Conservation (phyloP, 805 yeast genomes). For the Saturnispora sanitii region DNA sequence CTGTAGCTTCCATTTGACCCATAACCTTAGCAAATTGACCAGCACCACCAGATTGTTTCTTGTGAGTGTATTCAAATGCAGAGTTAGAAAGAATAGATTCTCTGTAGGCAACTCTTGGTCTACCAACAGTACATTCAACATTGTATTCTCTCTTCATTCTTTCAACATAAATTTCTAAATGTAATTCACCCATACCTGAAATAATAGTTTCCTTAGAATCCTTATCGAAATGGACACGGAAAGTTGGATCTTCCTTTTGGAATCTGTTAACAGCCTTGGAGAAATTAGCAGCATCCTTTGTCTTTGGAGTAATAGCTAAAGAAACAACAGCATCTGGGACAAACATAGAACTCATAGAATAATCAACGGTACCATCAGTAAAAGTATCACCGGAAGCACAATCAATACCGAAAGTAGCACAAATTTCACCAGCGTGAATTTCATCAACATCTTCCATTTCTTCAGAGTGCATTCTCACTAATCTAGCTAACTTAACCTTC, state of each 20-base stretch:
- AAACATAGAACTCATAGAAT: conserved; percentile 95
- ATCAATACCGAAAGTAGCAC: conserved; percentile 98
- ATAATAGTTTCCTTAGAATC: conserved; percentile 92
- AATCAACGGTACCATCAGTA: conserved; percentile 69
- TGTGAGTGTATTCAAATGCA: conserved; percentile 87
- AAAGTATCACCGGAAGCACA: conserved; percentile 98
- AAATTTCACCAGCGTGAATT: conserved; percentile 95
- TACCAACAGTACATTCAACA: conserved; percentile 90
- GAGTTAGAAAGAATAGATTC: conserved; percentile 73
- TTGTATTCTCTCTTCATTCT: conserved; percentile 97
- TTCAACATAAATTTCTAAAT: conserved; percentile 94
- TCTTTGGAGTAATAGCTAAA: conserved; percentile 76
- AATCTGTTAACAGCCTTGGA: conserved; percentile 95
- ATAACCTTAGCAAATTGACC: conserved; percentile 98
- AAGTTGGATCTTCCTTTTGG: conserved; percentile 98
- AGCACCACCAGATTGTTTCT: conserved; percentile 98
- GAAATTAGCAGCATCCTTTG: conserved; percentile 80
- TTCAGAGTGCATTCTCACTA: conserved; percentile 97
- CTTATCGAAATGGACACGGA: conserved; percentile 79
- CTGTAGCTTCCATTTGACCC: conserved; percentile 50
- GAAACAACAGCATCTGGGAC: conserved; percentile 99
- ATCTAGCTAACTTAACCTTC: conserved; percentile 82
- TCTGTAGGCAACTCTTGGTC: conserved; percentile 96
- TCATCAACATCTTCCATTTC: conserved; percentile 98
- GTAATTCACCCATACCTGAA: conserved; percentile 93